A percentile compares a stretch with the other conserved stretches of the same genome.
Evolutionary conservation across 257 asterid genomes (phyloP).

Genomic region (Salvia splendens): DNA sequence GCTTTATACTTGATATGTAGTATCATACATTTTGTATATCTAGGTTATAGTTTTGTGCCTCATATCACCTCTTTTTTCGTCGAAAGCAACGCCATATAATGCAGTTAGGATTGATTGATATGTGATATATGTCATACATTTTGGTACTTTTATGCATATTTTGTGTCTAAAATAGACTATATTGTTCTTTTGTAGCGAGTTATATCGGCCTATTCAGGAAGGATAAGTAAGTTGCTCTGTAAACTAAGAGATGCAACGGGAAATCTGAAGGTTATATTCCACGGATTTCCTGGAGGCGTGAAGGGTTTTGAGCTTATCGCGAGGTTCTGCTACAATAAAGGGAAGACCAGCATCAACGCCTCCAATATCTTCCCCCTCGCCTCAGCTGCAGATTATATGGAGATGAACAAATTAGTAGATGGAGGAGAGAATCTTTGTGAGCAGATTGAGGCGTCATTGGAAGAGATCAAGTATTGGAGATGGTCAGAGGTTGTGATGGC

Average conservation of each 20-base stretch:
- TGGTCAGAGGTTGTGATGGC: constrained; percentile 76
- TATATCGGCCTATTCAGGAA: constrained; percentile 60
- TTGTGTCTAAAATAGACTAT: constrained; percentile 4
- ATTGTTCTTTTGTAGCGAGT: constrained; percentile 50
- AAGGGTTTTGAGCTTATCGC: constrained; percentile 69
- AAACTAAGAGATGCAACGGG: constrained; percentile 43
- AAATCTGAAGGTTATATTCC: constrained; percentile 66
- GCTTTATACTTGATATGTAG: too few relatives aligned
- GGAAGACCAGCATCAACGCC: constrained; percentile 49
- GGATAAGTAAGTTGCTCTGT: constrained; percentile 46
- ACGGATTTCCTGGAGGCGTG: constrained; percentile 93
- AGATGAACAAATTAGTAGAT: constrained; percentile 50
- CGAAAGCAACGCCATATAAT: not conserved
- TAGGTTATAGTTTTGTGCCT: too few relatives aligned
- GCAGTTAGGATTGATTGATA: not conserved
- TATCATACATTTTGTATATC: too few relatives aligned
- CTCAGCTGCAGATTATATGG: constrained; percentile 65
- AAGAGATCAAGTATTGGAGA: constrained; percentile 61
- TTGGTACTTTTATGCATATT: not conserved
- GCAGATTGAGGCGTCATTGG: constrained; percentile 55
- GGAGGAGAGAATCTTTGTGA: constrained; percentile 48
- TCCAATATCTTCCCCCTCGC: constrained; percentile 47
- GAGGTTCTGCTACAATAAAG: constrained; percentile 70
- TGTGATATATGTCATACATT: not conserved
- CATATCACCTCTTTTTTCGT: too few relatives aligned